A percentile compares a stretch with the other conserved stretches of the same genome.
Conservation (phyloP, 108 stramenopile species). For the Skeletonema menzelii region DNA sequence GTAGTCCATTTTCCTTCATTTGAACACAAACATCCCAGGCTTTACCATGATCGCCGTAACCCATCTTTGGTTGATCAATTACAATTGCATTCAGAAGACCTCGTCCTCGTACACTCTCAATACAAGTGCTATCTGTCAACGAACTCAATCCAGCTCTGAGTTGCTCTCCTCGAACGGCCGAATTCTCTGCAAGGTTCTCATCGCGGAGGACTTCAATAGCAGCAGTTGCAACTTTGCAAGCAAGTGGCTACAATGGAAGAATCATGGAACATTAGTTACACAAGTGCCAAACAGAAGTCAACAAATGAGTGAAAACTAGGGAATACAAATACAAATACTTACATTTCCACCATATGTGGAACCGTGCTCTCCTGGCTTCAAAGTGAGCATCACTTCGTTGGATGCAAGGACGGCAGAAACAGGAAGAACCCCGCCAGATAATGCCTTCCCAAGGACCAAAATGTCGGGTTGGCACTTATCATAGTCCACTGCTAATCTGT, state of each 20-base stretch:
- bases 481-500: slow-evolving; percentile 90
- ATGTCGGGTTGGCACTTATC: slow-evolving; percentile 96
- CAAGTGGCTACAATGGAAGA: slow-evolving; percentile 66
- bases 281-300: neutral
- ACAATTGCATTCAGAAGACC: slow-evolving; percentile 98
- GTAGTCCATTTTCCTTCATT: slow-evolving; percentile 90
- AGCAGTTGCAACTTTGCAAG: slow-evolving; percentile 96
- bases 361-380: slow-evolving; percentile 99
- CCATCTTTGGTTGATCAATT: slow-evolving; percentile 89
- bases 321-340: neutral
- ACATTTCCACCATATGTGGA: slow-evolving; percentile 97
- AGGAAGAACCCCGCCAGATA: slow-evolving; percentile 97
- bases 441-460: slow-evolving; percentile 72
- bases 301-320: neutral
- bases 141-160: slow-evolving; percentile 76
- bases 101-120: slow-evolving; percentile 88
- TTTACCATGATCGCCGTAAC: slow-evolving; percentile 82
- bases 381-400: slow-evolving; percentile 95
- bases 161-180: slow-evolving; percentile 86
- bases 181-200: slow-evolving; percentile 91
- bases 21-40: slow-evolving; percentile 93
- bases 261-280: neutral
- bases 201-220: slow-evolving; percentile 95
- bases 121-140: slow-evolving; percentile 61
- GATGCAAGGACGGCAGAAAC: slow-evolving; percentile 96